phyloP scores from a whole-genome alignment of 768 basidiomycete genomes.

The Chalciporus piperatus region DNA sequence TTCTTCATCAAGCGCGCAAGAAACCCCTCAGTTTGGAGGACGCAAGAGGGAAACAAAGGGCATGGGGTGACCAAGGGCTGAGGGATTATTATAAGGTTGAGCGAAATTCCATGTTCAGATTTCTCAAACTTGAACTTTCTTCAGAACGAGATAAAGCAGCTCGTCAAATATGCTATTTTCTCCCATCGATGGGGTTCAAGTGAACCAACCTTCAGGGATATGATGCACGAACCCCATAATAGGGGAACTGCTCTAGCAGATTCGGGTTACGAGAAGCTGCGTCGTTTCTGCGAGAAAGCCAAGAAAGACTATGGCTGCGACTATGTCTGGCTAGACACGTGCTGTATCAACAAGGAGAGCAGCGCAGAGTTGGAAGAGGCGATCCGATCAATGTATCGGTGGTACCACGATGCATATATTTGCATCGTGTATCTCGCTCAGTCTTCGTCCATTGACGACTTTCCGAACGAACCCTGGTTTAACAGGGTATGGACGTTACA shows the following conservation, averaged over 20 bases:
- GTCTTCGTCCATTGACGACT: constrained; percentile 1
- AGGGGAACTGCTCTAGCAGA: not conserved
- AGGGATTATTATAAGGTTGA: constrained; percentile 3
- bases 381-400: constrained; percentile 7
- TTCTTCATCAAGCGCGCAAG: not conserved
- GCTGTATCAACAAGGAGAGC: constrained; percentile 7
- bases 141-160: constrained; percentile 1
- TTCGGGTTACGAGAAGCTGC: not conserved
- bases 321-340: constrained; percentile 6
- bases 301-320: not conserved
- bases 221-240: too few relatives aligned
- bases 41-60: not conserved
- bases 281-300: not conserved
- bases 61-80: not conserved
- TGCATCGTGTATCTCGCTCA: not conserved
- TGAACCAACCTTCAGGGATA: not conserved
- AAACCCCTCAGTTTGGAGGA: not conserved
- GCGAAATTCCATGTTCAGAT: not conserved
- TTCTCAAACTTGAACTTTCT: not conserved
- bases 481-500: constrained; percentile 5
- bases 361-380: constrained; percentile 7
- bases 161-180: not conserved
- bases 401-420: constrained; percentile 2
- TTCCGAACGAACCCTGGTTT: constrained; percentile 3
- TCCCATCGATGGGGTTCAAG: constrained; percentile 1